Evolutionary conservation across 1,139 yeast genomes (phyloP), one percentile per base, ranked within the genome.

Genomic region (Candida mesenterica): DNA sequence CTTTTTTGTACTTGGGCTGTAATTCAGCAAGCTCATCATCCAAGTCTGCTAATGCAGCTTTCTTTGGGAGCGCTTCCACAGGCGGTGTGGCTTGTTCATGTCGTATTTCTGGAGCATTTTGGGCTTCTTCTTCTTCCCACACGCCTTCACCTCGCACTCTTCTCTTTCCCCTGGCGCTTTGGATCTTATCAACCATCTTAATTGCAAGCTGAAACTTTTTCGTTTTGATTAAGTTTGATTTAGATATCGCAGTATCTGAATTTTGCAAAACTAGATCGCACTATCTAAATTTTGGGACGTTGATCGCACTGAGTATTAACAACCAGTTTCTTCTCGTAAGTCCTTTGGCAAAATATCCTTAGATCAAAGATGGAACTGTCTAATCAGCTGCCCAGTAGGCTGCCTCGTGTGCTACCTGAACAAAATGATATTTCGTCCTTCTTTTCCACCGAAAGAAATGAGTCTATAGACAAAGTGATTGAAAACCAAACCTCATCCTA

Each of bases 401-500:
- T 29, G 31, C 20, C 31, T 18, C 15, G 24, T 6, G 26, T 24
- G 6, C 9, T 19, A 19, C 22, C 22, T 19, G 22, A 19, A 19
- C 22, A 19, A 19, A 19, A 45, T 28, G 52, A 44, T 19, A 41
- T 51, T 12, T 38, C 55, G 2, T 56, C 57, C 7, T 44, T 52
- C 37, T 38, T 46, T 39, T 31, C 34, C 34, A 23, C 36, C 26
- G 28, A 34, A 52, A 20, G 31, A 19, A 9, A 9, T 19, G 22
- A 29, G 35, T 12, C 16, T 18, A 10, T 19, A 18, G 17, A 13
- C 18, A 15, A 24, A 15, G 9, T 10, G 9, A 15, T 15, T 14
- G 20, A 14, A 3, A 10, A 16, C 3, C 14, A 23, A 8, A 25
- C 14, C 15, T 25, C 28, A 15, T 39, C 53, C 3, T 85, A 86